Evolutionary conservation across 2,329 filamentous ascomycete genomes (phyloP).

Genomic region (Coccinonectria pachysandricola): DNA sequence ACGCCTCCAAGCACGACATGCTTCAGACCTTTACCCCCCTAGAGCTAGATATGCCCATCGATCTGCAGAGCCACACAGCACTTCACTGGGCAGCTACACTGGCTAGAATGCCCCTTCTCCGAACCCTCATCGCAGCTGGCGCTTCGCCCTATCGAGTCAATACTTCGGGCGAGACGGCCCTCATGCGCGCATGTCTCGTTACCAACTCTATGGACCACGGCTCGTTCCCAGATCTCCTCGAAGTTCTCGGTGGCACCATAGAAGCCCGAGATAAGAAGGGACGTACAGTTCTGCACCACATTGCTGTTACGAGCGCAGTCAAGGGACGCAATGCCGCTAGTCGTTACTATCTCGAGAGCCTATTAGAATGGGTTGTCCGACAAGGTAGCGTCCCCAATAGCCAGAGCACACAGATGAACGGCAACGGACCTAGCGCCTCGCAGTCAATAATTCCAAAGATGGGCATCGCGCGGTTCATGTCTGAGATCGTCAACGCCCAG

Average conservation of each 20-base stretch:
- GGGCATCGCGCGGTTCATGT: constrained; percentile 86
- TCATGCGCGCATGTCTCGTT: constrained; percentile 86
- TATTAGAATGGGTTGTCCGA: constrained; percentile 88
- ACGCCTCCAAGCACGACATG: constrained; percentile 65
- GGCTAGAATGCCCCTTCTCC: constrained; percentile 71
- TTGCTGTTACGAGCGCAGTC: constrained; percentile 89
- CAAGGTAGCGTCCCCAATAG: constrained; percentile 58
- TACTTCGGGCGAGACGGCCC: constrained; percentile 76
- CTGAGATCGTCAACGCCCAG: constrained; percentile 90
- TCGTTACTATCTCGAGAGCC: constrained; percentile 89
- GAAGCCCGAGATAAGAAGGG: constrained; percentile 84
- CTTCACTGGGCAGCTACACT: constrained; percentile 95
- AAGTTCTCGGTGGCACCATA: constrained; percentile 80
- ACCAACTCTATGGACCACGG: constrained; percentile 90
- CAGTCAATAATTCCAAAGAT: constrained; percentile 51
- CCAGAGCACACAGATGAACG: constrained; percentile 29
- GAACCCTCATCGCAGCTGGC: constrained; percentile 70
- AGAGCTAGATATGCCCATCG: constrained; percentile 88
- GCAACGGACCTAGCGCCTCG: constrained; percentile 27
- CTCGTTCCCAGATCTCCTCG: constrained; percentile 82
- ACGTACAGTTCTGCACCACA: constrained; percentile 88
- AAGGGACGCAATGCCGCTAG: constrained; percentile 86
- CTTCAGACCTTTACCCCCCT: constrained; percentile 64
- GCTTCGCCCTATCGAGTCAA: constrained; percentile 86
- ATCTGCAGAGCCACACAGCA: constrained; percentile 78